Percentiles rank a stretch among this genome's conserved stretches.
These are phyloP conservation scores for Tylopilus rubrobrunneus DNA, from an alignment of 768 basidiomycete genomes.

Conservation along the genomic window DNA sequence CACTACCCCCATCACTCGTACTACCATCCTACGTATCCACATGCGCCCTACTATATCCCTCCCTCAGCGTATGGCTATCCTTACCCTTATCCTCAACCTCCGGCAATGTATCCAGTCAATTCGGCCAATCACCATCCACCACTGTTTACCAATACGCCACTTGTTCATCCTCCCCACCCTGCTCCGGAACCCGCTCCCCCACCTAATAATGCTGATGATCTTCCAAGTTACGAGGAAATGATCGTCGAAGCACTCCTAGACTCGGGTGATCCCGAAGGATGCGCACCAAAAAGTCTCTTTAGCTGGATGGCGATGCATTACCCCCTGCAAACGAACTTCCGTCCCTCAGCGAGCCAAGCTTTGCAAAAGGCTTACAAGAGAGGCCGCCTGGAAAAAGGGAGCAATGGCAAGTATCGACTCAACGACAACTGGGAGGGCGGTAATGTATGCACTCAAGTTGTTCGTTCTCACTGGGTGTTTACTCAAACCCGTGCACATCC, in stretches of 20 bases:
- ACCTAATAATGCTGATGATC: constrained; percentile 39
- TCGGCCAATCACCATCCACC: constrained; percentile 27
- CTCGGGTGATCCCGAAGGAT: constrained; percentile 66
- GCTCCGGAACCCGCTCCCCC: constrained; percentile 27
- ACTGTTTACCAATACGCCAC: constrained; percentile 35
- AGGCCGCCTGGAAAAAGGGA: constrained; percentile 73
- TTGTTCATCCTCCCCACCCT: constrained; percentile 31
- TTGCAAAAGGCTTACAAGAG: constrained; percentile 82
- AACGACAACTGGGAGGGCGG: constrained; percentile 81
- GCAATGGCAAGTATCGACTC: constrained; percentile 69
- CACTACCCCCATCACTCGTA: constrained; percentile 56
- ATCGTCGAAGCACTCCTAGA: constrained; percentile 75
- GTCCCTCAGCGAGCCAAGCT: constrained; percentile 86
- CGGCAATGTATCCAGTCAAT: constrained; percentile 30
- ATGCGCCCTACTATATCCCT: constrained; percentile 60
- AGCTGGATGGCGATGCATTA: constrained; percentile 80
- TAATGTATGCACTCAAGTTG: constrained; percentile 46
- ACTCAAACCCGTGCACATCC: constrained; percentile 6
- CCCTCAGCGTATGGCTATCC: constrained; percentile 37
- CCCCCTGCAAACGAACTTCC: constrained; percentile 83
- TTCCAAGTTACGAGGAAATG: constrained; percentile 92
- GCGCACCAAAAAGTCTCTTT: constrained; percentile 79
- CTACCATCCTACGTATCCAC: constrained; percentile 57
- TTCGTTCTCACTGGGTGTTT: not conserved
- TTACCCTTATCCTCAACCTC: constrained; percentile 28